Evolutionary conservation across 2,329 filamentous ascomycete species (phyloP).

Genomic region (Microsporum audouinii): DNA sequence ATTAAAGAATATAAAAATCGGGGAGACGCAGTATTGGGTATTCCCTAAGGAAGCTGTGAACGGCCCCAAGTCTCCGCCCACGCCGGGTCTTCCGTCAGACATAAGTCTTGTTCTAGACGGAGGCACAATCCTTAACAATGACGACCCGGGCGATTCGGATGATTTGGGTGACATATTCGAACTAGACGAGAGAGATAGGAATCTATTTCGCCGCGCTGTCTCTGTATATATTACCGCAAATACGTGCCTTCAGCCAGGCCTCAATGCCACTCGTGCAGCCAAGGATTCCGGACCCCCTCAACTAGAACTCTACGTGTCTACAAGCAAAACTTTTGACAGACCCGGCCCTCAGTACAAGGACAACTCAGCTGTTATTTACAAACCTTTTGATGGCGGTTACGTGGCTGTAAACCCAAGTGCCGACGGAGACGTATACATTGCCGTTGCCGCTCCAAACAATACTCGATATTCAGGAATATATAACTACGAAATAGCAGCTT

Average conservation of each 20-base stretch:
- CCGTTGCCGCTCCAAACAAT: constrained; percentile 58
- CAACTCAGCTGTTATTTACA: constrained; percentile 28
- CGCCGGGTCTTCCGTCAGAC: constrained; percentile 10
- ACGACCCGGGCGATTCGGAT: constrained; percentile 17
- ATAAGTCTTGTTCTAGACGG: background rate
- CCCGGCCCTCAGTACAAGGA: constrained; percentile 51
- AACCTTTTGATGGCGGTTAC: constrained; percentile 56
- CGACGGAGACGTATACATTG: constrained; percentile 60
- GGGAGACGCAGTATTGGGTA: constrained; percentile 52
- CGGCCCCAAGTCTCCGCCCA: constrained; percentile 31
- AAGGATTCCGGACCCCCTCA: constrained; percentile 50
- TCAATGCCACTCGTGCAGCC: constrained; percentile 38
- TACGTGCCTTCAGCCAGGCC: constrained; percentile 65
- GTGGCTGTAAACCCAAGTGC: constrained; percentile 51
- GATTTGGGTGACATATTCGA: constrained; percentile 11
- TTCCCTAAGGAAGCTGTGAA: constrained; percentile 49
- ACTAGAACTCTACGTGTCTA: constrained; percentile 67
- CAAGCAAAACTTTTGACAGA: constrained; percentile 48
- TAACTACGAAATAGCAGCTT: constrained; percentile 71
- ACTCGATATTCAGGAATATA: constrained; percentile 55
- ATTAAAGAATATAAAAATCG: constrained; percentile 50
- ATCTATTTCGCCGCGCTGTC: constrained; percentile 25
- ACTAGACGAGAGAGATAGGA: constrained; percentile 15
- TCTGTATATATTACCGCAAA: constrained; percentile 73
- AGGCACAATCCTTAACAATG: constrained; percentile 8